Conservation (phyloP, 768 basidiomycete species). For the Pleurotus cornucopiae region DNA sequence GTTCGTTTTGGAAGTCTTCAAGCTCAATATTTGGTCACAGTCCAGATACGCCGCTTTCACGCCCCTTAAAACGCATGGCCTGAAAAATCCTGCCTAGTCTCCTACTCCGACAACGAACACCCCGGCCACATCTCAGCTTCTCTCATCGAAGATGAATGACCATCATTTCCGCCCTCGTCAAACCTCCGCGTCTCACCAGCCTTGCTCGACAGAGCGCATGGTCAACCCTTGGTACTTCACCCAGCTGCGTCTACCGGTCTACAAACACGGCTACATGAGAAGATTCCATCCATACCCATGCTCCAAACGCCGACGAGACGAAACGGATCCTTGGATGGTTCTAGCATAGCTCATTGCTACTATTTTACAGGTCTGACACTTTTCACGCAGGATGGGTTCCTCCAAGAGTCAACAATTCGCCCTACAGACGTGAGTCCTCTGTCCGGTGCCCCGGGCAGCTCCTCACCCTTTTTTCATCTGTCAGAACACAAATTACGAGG, state of each 20-base stretch:
- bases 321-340: neutral
- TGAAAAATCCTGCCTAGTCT: neutral
- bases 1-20: neutral
- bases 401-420: neutral
- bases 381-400: neutral
- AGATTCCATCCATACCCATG: neutral
- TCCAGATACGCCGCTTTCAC: neutral
- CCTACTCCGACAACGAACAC: neutral
- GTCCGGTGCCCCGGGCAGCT: neutral
- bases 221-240: neutral
- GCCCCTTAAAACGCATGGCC: neutral
- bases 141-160: neutral
- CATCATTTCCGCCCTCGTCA: neutral
- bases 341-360: neutral
- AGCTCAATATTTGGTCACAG: neutral
- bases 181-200: neutral
- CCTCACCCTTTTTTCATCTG: neutral
- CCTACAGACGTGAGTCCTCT: neutral
- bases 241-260: neutral
- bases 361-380: neutral
- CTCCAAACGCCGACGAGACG: neutral
- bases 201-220: neutral
- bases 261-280: neutral
- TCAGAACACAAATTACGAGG: neutral
- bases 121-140: neutral